Evolutionary conservation across 176 grass and related monocot species (phyloP).

Genomic region (Stipa capillata): DNA sequence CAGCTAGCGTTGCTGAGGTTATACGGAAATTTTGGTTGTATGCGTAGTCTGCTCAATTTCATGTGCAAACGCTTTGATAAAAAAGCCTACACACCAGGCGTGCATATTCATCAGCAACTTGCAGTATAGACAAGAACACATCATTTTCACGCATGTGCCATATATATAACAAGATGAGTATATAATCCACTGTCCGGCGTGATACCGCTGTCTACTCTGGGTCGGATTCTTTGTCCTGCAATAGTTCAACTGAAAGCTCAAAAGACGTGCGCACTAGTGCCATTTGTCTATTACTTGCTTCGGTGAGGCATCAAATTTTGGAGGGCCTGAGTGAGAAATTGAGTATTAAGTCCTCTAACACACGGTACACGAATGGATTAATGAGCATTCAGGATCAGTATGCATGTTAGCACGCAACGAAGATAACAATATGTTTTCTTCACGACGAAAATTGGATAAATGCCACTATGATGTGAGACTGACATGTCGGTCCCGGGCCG

Average conservation of each 20-base stretch:
- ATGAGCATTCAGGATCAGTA: too few relatives aligned
- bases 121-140: not conserved
- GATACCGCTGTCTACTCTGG: not conserved
- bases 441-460: too few relatives aligned
- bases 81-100: not conserved
- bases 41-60: not conserved
- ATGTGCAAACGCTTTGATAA: not conserved
- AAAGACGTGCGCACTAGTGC: not conserved
- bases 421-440: too few relatives aligned
- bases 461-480: too few relatives aligned
- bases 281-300: too few relatives aligned
- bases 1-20: not conserved
- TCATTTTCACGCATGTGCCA: slow-evolving; percentile 32
- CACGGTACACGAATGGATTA: too few relatives aligned
- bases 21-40: not conserved
- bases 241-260: not conserved
- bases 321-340: too few relatives aligned
- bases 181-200: not conserved
- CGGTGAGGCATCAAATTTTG: too few relatives aligned
- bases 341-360: too few relatives aligned
- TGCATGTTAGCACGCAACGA: too few relatives aligned
- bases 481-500: too few relatives aligned
- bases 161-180: not conserved
- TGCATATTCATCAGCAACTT: slow-evolving; percentile 12
- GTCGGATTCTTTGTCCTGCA: not conserved